Evolutionary conservation across 2,329 filamentous ascomycete species (phyloP).

Genomic region (Orbilia quercus): DNA sequence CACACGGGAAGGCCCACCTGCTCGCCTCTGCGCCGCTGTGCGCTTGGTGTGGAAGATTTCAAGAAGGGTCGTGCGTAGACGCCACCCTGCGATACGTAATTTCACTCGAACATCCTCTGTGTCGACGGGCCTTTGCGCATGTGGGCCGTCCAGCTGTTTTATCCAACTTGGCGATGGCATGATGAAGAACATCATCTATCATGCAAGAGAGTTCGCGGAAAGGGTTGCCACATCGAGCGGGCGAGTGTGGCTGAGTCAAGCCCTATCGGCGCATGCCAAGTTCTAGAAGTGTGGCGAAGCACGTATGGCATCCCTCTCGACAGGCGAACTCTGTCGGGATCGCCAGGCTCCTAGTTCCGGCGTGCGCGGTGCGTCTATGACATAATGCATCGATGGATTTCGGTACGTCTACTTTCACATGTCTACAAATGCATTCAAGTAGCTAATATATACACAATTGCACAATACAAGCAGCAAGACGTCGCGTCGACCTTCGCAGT

Average conservation of each 20-base stretch:
- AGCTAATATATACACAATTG: neutral
- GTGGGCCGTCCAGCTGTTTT: neutral
- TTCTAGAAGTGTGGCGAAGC: slow-evolving; percentile 18
- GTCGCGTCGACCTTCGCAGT: neutral
- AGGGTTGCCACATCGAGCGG: slow-evolving; percentile 31
- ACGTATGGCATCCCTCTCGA: neutral
- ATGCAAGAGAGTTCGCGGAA: slow-evolving; percentile 11
- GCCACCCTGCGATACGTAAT: slow-evolving; percentile 38
- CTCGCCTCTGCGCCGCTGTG: slow-evolving; percentile 21
- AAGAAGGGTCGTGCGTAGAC: slow-evolving; percentile 36
- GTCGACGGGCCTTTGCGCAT: slow-evolving; percentile 7
- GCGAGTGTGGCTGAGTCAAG: slow-evolving; percentile 28
- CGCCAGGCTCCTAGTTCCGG: neutral
- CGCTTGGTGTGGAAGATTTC: slow-evolving; percentile 42
- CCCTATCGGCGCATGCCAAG: slow-evolving; percentile 20
- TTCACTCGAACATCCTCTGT: neutral
- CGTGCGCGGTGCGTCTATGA: neutral
- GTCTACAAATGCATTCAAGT: slow-evolving; percentile 1
- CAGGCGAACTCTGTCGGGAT: slow-evolving; percentile 10
- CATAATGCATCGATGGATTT: slow-evolving; percentile 10
- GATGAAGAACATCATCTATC: neutral
- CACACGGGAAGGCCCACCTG: slow-evolving; percentile 50
- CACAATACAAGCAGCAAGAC: neutral
- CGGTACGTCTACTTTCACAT: slow-evolving; percentile 30
- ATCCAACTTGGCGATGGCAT: no score